phyloP scores from a whole-genome alignment of 805 yeast species.

The Yarrowia hollandica region DNA sequence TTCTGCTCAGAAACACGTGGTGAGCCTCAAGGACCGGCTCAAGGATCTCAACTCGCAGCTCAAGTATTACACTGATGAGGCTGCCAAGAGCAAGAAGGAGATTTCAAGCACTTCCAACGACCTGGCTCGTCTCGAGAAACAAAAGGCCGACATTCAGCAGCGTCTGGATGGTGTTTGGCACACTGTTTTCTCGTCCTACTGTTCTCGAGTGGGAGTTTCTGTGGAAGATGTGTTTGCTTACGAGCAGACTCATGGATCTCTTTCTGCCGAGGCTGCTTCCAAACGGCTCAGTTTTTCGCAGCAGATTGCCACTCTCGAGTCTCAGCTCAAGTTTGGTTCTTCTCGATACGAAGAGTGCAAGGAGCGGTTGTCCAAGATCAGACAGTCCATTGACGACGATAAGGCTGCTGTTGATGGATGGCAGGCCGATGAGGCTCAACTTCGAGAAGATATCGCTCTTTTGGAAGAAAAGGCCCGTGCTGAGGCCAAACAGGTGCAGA shows the following conservation, averaged over 20 bases:
- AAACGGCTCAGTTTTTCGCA: conserved; percentile 56
- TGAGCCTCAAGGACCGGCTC: conserved; percentile 29
- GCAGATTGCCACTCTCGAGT: conserved; percentile 60
- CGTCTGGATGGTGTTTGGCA: conserved; percentile 30
- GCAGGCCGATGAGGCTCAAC: conserved; percentile 42
- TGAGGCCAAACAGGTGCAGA: conserved; percentile 32
- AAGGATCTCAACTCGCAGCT: conserved; percentile 33
- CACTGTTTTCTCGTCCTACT: conserved; percentile 50
- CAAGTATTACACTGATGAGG: conserved; percentile 31
- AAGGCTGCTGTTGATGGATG: conserved; percentile 43
- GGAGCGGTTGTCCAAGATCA: conserved; percentile 47
- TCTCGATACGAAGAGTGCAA: conserved; percentile 58
- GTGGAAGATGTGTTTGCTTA: conserved; percentile 57
- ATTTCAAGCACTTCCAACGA: conserved; percentile 32
- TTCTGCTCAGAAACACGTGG: not conserved
- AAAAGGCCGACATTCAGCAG: not conserved
- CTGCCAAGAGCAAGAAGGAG: not conserved
- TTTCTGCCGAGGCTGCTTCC: conserved; percentile 34
- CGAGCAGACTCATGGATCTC: conserved; percentile 62
- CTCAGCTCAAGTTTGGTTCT: conserved; percentile 62
- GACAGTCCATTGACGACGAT: conserved; percentile 43
- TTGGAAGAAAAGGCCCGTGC: conserved; percentile 35
- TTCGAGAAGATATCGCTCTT: conserved; percentile 47
- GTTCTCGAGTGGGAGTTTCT: conserved; percentile 53
- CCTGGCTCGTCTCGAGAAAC: not conserved